Evolutionary conservation across 139 green algal genomes (phyloP).

Genomic region (Deuterostichococcus epilithicus): DNA sequence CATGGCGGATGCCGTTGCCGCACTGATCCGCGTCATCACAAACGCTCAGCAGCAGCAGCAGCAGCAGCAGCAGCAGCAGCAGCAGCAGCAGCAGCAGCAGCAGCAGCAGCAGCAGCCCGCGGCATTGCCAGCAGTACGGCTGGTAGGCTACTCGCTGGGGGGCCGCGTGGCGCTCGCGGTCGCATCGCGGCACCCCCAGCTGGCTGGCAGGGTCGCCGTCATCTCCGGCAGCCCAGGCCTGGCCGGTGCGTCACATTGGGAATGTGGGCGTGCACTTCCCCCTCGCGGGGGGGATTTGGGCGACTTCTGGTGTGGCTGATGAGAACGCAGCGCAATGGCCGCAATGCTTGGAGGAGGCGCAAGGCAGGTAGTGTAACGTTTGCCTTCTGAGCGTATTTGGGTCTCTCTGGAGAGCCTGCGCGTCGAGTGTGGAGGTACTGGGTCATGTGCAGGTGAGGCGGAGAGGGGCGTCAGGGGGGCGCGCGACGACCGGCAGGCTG

Average conservation of each 20-base stretch:
- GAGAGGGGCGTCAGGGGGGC: conserved; percentile 28
- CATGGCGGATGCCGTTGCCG: conserved; percentile 29
- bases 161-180: conserved; percentile 64
- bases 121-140: conserved; percentile 6
- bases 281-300: too few relatives aligned
- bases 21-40: conserved; percentile 13
- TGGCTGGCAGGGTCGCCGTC: conserved; percentile 33
- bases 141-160: conserved; percentile 85
- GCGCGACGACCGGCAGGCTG: conserved; percentile 47
- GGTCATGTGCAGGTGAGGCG: neutral
- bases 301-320: too few relatives aligned
- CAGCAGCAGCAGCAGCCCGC: conserved; percentile 1
- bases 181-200: conserved; percentile 9
- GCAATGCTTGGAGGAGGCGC: too few relatives aligned
- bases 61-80: too few relatives aligned
- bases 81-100: too few relatives aligned
- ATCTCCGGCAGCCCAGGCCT: conserved; percentile 55
- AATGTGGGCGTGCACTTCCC: neutral
- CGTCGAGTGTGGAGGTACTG: neutral
- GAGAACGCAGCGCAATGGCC: too few relatives aligned
- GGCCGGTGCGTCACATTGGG: neutral
- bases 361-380: too few relatives aligned
- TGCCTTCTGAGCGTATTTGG: too few relatives aligned
- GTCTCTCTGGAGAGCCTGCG: too few relatives aligned
- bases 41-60: neutral